Evolutionary conservation across 257 asterid species (phyloP), one percentile per base, ranked within the genome.

Genomic region (Marsdenia floribunda): DNA sequence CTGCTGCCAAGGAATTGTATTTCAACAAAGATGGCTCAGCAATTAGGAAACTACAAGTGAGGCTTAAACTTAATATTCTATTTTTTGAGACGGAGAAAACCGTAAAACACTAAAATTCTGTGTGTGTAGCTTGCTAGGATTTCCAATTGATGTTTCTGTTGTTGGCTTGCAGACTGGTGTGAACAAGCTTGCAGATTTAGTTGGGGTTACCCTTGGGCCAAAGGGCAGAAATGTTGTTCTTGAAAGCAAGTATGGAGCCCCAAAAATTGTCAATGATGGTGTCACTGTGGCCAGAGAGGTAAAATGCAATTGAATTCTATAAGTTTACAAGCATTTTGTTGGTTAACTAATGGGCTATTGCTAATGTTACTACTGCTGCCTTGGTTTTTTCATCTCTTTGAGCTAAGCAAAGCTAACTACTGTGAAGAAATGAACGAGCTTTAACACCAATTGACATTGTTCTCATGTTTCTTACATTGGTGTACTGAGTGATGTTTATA

Each of bases 21-120:
- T 95, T 95, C 87, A 95, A 95, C 83, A 89, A 92, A 87, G 99
- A 95, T 84, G 99, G 99, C 42, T 92, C 98, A 14, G 91, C 99
- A 50, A 92, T 92, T 65, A 95, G 88, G 91, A 92, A 76, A 71
- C 89, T 95, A 54, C 98, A 90, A 84, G 99, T 90, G 60, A 46
- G 75, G 26, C 15, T 70, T 49, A 44, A 65, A n/a, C 44, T 42
- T 3, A 47, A 19, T 10, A 7, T 40, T 67, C 42, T 15, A 18
- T 33, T 22, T 44, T 14, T 5, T 26, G 19, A 37, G 5, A 10
- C 15, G 13, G 22, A 22, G 15, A 47, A 69, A 1, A 29, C 33
- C 33, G 1, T 29, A 29, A 29, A 29, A 29, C 55, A 40, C 44
- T 3, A 11, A 18, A 6, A 12, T 38, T 57, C 12, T 47, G 26